Conservation (phyloP, 441 rosid species). For the Brassica balearica region DNA sequence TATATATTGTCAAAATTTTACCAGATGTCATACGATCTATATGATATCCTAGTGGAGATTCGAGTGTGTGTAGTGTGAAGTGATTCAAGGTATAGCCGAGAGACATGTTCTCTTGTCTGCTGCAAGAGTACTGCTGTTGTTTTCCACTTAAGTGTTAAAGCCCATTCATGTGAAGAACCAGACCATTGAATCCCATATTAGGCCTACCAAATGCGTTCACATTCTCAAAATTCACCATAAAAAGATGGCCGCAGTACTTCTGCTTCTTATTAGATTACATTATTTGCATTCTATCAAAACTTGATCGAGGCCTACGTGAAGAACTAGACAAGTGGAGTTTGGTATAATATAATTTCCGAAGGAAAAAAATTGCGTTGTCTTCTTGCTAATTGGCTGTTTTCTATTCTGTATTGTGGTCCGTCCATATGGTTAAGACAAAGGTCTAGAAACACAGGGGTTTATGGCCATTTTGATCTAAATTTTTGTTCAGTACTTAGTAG, state of each 20-base stretch:
- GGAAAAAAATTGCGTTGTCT: slow-evolving; percentile 29
- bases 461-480: not conserved
- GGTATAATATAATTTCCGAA: slow-evolving; percentile 35
- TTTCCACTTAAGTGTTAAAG: slow-evolving; percentile 32
- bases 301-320: not conserved
- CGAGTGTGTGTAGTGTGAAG: slow-evolving; percentile 26
- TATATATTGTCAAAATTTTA: too few species aligned
- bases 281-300: slow-evolving; percentile 10
- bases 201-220: slow-evolving; percentile 36
- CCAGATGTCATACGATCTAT: too few species aligned
- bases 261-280: not conserved
- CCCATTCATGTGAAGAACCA: slow-evolving; percentile 42
- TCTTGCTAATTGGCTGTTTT: slow-evolving; percentile 31
- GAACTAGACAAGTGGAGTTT: slow-evolving; percentile 36
- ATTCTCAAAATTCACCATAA: slow-evolving; percentile 23
- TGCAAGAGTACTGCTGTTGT: slow-evolving; percentile 20
- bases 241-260: slow-evolving; percentile 31
- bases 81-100: slow-evolving; percentile 34
- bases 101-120: slow-evolving; percentile 46
- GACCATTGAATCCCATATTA: slow-evolving; percentile 35
- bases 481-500: not conserved
- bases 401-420: slow-evolving; percentile 15
- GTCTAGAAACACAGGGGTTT: not conserved
- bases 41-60: not conserved
- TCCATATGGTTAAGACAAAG: slow-evolving; percentile 16